Evolutionary conservation across 2,329 filamentous ascomycete genomes (phyloP).

Genomic region (Leptographium galeiforme): DNA sequence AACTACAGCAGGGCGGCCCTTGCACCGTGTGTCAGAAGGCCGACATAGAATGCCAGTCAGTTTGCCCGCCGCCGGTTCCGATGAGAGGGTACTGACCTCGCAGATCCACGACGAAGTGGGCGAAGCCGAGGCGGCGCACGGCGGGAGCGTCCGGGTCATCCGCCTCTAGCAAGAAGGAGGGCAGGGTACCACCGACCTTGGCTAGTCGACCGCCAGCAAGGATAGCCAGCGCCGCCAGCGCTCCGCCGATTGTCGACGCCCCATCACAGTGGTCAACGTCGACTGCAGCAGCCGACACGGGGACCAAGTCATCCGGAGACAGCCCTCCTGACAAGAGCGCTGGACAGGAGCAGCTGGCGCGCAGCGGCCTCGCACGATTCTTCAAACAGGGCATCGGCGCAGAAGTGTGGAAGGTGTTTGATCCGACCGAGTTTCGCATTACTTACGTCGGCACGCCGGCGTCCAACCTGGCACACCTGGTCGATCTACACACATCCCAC

Average conservation of each 20-base stretch:
- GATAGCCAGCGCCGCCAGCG: no score
- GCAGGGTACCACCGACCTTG: no score
- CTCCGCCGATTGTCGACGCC: no score
- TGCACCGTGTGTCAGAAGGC: conserved; percentile 7
- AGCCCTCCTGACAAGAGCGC: not conserved
- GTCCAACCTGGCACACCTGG: conserved; percentile 9
- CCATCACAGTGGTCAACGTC: not conserved
- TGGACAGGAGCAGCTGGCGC: not conserved
- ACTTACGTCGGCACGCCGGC: conserved; percentile 11
- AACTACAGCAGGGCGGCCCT: not conserved
- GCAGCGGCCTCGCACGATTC: conserved; percentile 9
- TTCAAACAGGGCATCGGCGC: conserved; percentile 9
- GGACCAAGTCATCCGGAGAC: not conserved
- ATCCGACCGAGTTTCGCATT: conserved; percentile 9
- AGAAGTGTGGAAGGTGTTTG: conserved; percentile 8
- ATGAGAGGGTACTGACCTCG: not conserved
- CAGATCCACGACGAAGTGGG: not conserved
- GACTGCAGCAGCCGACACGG: not conserved
- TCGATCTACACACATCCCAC: conserved; percentile 1
- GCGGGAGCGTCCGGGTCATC: not conserved
- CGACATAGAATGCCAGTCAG: conserved; percentile 7
- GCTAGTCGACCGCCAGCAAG: no score
- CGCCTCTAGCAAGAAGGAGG: no score
- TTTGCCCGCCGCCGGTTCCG: not conserved
- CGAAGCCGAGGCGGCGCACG: not conserved